Evolutionary conservation across 169 alveolate species (phyloP).

Genomic region (Cryptosporidium meleagridis): DNA sequence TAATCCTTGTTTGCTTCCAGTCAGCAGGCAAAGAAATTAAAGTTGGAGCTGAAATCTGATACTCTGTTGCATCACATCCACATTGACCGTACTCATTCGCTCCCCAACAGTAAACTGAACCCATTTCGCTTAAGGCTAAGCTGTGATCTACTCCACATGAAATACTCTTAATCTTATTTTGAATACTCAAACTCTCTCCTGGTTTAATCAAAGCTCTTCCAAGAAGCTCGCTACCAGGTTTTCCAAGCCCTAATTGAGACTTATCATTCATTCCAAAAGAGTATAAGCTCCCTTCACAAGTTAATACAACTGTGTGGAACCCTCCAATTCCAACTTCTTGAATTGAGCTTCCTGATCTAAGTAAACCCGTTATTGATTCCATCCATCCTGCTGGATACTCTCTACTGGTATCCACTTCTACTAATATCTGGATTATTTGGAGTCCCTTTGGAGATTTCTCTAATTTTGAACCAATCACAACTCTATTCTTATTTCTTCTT

Average conservation of each 20-base stretch:
- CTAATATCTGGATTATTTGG: slow-evolving; percentile 57
- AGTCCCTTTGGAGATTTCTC: slow-evolving; percentile 59
- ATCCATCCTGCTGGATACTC: slow-evolving; percentile 74
- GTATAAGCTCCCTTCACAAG: slow-evolving; percentile 35
- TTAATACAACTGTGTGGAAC: slow-evolving; percentile 40
- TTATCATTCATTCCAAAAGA: slow-evolving; percentile 72
- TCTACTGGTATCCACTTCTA: slow-evolving; percentile 57
- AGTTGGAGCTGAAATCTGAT: slow-evolving; percentile 43
- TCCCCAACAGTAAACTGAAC: slow-evolving; percentile 65
- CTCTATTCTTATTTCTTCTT: slow-evolving; percentile 59
- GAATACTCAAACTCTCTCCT: not conserved
- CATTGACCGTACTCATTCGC: slow-evolving; percentile 72
- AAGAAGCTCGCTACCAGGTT: slow-evolving; percentile 5
- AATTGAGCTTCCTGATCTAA: slow-evolving; percentile 12
- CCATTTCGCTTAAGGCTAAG: slow-evolving; percentile 21
- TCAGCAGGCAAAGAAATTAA: slow-evolving; percentile 60
- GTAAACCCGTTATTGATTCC: slow-evolving; percentile 45
- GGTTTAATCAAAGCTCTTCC: slow-evolving; percentile 64
- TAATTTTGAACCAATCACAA: slow-evolving; percentile 29
- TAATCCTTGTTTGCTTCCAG: slow-evolving; percentile 49
- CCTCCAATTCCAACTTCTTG: slow-evolving; percentile 70
- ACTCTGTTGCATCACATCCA: slow-evolving; percentile 60
- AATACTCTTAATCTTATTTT: slow-evolving; percentile 21
- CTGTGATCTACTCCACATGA: slow-evolving; percentile 65
- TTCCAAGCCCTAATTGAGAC: slow-evolving; percentile 56